phyloP scores from a whole-genome alignment of 2,329 filamentous ascomycete genomes.

The Emericellopsis cladophorae region DNA sequence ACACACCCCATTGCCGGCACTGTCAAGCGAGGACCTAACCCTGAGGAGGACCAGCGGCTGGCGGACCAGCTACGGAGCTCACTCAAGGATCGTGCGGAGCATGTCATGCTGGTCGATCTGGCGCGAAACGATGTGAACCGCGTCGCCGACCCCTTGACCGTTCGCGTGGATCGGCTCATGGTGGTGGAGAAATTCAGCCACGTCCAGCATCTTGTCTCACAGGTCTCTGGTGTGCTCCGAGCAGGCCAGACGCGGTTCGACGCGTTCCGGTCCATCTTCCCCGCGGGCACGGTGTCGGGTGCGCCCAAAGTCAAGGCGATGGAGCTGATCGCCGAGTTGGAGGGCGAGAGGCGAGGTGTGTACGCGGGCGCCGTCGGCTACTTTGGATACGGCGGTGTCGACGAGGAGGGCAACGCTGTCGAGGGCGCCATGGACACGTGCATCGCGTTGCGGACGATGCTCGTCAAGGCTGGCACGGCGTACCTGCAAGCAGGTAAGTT shows the following conservation, averaged over 20 bases:
- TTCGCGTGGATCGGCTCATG: slow-evolving; percentile 88
- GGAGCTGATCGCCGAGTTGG: slow-evolving; percentile 91
- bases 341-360: slow-evolving; percentile 85
- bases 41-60: slow-evolving; percentile 69
- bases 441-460: slow-evolving; percentile 77
- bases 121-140: slow-evolving; percentile 95
- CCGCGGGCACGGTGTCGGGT: slow-evolving; percentile 87
- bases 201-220: slow-evolving; percentile 92
- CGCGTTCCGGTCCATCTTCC: slow-evolving; percentile 92
- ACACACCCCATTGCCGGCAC: slow-evolving; percentile 97
- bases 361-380: slow-evolving; percentile 96
- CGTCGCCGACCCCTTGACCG: slow-evolving; percentile 81
- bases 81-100: slow-evolving; percentile 84
- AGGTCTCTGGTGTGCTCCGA: slow-evolving; percentile 84
- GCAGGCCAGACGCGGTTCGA: slow-evolving; percentile 82
- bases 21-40: slow-evolving; percentile 70
- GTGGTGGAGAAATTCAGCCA: slow-evolving; percentile 90
- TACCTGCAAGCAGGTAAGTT: slow-evolving; percentile 68
- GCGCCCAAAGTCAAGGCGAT: slow-evolving; percentile 94
- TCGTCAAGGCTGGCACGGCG: slow-evolving; percentile 80
- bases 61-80: slow-evolving; percentile 66
- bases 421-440: slow-evolving; percentile 89
- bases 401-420: slow-evolving; percentile 44
- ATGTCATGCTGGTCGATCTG: slow-evolving; percentile 96
- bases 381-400: slow-evolving; percentile 75